Conservation (phyloP, 2,329 filamentous ascomycete species). For the Colletotrichum sp. region DNA sequence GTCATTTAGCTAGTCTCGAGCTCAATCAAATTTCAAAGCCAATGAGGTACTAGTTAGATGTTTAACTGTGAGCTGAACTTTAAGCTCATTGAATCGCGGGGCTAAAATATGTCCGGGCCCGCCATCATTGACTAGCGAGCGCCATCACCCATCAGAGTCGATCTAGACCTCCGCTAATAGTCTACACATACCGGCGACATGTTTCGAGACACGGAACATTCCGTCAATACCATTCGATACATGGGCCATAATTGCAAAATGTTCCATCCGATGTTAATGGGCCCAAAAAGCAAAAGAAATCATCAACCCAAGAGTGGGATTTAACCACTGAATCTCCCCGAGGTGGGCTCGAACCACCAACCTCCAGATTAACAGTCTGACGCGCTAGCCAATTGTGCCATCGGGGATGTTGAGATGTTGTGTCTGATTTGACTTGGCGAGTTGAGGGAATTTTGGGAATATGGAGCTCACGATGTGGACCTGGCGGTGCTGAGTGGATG, state of each 20-base stretch:
- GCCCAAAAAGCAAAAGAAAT: not conserved
- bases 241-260: not conserved
- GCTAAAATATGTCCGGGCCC: not conserved
- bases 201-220: not conserved
- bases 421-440: not conserved
- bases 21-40: not conserved
- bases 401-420: constrained; percentile 11
- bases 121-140: not conserved
- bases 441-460: not conserved
- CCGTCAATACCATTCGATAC: not conserved
- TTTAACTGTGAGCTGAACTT: not conserved
- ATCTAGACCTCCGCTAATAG: not conserved
- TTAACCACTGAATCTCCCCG: constrained; percentile 11
- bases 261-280: not conserved
- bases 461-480: constrained; percentile 5
- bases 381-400: constrained; percentile 22
- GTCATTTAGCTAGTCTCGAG: not conserved
- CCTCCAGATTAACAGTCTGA: constrained; percentile 22
- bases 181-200: not conserved
- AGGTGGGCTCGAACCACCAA: constrained; percentile 23
- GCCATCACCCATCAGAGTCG: not conserved
- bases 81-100: not conserved
- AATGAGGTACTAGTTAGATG: not conserved
- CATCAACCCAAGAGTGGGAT: not conserved
- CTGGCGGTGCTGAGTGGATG: not conserved